Percentiles rank a stretch among this genome's conserved stretches.
Conservation (phyloP, 148 eudicot species). For the Spergularia bocconei region DNA sequence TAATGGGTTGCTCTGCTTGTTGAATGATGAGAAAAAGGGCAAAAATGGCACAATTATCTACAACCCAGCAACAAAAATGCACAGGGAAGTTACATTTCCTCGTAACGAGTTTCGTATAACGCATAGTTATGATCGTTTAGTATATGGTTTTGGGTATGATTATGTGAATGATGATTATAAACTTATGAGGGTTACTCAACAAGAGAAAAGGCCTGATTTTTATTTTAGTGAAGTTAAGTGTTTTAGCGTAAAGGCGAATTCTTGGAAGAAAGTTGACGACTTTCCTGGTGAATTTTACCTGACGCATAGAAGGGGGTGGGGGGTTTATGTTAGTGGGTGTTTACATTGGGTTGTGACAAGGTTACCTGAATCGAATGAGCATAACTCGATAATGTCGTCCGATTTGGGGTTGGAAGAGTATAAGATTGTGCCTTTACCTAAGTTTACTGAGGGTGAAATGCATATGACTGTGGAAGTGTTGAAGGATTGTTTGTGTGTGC, state of each 20-base stretch:
- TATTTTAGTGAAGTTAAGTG: constrained; percentile 7
- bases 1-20: too few species aligned
- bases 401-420: constrained; percentile 27
- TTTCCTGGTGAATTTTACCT: constrained; percentile 30
- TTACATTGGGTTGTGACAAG: constrained; percentile 31
- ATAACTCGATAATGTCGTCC: constrained; percentile 26
- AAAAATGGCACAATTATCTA: too few species aligned
- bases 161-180: too few species aligned
- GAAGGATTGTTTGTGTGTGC: too few species aligned
- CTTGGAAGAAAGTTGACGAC: constrained; percentile 20
- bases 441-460: background rate
- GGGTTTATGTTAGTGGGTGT: constrained; percentile 25
- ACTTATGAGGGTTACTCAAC: too few species aligned
- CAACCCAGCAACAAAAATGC: too few species aligned
- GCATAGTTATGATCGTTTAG: too few species aligned
- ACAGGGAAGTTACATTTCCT: too few species aligned
- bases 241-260: constrained; percentile 26
- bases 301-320: constrained; percentile 24
- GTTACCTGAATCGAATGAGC: background rate
- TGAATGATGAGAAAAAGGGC: too few species aligned
- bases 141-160: too few species aligned
- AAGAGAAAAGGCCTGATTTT: background rate
- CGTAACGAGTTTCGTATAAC: too few species aligned
- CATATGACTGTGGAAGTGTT: background rate
- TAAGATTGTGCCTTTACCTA: constrained; percentile 18